Base-by-base conservation (phyloP, 139 green algal genomes). In the Chlorella vulgaris region DNA sequence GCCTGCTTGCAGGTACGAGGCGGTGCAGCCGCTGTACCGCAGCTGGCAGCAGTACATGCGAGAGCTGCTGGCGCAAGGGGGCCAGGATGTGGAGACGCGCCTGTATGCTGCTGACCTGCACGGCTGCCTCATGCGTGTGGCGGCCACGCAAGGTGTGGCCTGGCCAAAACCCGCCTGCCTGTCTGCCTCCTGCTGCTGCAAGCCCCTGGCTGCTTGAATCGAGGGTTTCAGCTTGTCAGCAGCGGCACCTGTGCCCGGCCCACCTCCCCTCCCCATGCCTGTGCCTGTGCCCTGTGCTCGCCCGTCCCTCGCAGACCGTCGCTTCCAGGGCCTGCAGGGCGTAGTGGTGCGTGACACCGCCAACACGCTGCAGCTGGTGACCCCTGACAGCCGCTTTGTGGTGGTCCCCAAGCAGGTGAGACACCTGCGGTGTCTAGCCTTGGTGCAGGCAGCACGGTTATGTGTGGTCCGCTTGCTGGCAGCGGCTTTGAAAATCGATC, bases 21-120 rank as follows among this genome's bases (percentile, higher is more conserved):
- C 36, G 38, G 68, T 78, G 39, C 68, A 73, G 67, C 68, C 78
- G 35, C 68, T 84, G 68, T 53, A 84, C 69, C 53, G 38, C 58
- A 67, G 78, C 42, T 84, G 78, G 78, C 78, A 68, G 78, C 68
- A 78, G 78, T 84, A 84, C 78, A 71, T 84, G 35, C 65, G 35
- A 31, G 68, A 51, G 7, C 40, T 84, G 35, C 65, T 83, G 21
- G 43, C 62, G 4, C 19, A 8, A 3, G 65, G 62, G 21, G 40
- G 2, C 35, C 51, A 69, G 73, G 55, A 58, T n/a, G 35, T 68
- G 47, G 77, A 74, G 65, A 47, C 47, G 26, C 47, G 50, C 29
- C 77, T 83, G 43, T 63, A 74, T 33, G 77, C 35, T 5, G 77
- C 77, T 22, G 77, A 83, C 66, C 33, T 83, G 65, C 77, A 76